phyloP scores from a whole-genome alignment of 495 filamentous ascomycete species.

The Talaromyces proteolyticus region DNA sequence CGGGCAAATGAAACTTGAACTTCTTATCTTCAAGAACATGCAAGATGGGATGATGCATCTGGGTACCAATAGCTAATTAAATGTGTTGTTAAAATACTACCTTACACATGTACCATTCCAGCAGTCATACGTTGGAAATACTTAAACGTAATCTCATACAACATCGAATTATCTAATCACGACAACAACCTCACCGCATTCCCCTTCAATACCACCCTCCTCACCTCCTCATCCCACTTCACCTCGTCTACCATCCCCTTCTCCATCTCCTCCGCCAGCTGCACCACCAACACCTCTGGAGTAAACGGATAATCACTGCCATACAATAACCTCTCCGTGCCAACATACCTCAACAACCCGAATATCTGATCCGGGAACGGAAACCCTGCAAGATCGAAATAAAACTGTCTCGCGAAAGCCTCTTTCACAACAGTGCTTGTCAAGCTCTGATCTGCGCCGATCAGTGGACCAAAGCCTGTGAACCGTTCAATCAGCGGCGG shows the following conservation, averaged over 20 bases:
- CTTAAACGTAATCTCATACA: no score
- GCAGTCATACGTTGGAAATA: no score
- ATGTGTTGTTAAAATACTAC: no score
- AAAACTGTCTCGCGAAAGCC: constrained; percentile 30
- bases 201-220: background rate
- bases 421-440: constrained; percentile 15
- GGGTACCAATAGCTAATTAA: no score
- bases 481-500: constrained; percentile 39
- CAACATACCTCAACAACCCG: constrained; percentile 20
- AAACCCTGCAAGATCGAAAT: constrained; percentile 47
- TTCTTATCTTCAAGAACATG: no score
- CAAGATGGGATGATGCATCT: no score
- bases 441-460: constrained; percentile 4
- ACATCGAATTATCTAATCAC: background rate
- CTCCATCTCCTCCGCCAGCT: background rate
- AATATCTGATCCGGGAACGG: constrained; percentile 40
- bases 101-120: no score
- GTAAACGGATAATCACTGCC: constrained; percentile 40
- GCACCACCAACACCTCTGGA: constrained; percentile 1
- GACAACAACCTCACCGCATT: constrained; percentile 5
- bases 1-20: no score
- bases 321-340: constrained; percentile 32
- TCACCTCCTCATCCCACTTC: background rate
- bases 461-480: constrained; percentile 20
- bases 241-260: background rate